phyloP scores from a whole-genome alignment of 768 basidiomycete species.

The Lactarius indigo region DNA sequence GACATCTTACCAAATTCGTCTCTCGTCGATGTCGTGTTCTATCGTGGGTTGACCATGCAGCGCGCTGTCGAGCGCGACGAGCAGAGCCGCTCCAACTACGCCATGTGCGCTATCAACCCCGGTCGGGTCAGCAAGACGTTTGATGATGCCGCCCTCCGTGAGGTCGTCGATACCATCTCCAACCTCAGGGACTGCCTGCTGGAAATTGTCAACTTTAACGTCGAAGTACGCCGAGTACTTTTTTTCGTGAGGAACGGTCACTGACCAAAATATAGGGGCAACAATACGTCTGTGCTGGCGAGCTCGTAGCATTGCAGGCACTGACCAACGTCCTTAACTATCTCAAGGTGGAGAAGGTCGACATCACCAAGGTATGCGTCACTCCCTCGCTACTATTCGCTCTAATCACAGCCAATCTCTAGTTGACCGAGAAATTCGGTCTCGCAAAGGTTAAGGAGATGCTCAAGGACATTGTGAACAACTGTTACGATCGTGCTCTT shows the following conservation, averaged over 20 bases:
- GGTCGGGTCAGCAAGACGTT: constrained; percentile 92
- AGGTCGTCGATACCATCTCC: constrained; percentile 91
- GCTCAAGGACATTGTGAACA: constrained; percentile 86
- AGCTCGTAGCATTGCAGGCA: constrained; percentile 87
- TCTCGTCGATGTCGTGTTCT: constrained; percentile 97
- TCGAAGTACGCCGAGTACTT: constrained; percentile 54
- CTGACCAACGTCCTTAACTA: constrained; percentile 97
- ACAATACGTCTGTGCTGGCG: constrained; percentile 99
- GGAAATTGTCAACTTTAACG: constrained; percentile 98
- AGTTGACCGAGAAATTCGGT: constrained; percentile 85
- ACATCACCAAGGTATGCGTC: constrained; percentile 70
- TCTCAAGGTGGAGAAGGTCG: constrained; percentile 93
- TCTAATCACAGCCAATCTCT: constrained; percentile 5
- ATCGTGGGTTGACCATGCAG: constrained; percentile 99
- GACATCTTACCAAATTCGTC: constrained; percentile 94
- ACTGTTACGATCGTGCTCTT: constrained; percentile 69
- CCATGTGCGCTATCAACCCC: constrained; percentile 99
- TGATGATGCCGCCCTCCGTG: constrained; percentile 91
- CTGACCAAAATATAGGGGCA: constrained; percentile 61
- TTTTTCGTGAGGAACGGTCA: background rate
- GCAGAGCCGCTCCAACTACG: constrained; percentile 91
- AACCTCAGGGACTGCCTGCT: constrained; percentile 72
- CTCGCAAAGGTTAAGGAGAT: constrained; percentile 96
- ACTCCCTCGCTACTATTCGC: background rate
- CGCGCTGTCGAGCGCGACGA: constrained; percentile 96